Evolutionary conservation across 2,329 filamentous ascomycete species (phyloP).

Genomic region (Trichophyton schoenleinii): DNA sequence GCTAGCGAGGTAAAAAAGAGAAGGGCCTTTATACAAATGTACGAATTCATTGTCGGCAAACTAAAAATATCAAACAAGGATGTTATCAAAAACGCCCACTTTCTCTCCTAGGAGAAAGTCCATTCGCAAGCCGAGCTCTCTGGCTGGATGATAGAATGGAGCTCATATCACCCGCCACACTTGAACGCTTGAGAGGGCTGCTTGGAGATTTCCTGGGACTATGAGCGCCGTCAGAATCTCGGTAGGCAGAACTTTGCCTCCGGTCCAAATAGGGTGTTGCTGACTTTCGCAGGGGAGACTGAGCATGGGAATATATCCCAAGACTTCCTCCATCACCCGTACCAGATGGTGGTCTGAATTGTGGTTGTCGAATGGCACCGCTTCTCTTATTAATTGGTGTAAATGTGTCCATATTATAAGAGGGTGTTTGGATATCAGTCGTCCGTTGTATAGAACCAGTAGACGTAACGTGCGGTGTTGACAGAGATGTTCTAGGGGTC

Average conservation of each 20-base stretch:
- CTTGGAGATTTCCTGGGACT: constrained; percentile 28
- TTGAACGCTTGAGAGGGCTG: constrained; percentile 34
- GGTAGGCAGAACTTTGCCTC: constrained; percentile 32
- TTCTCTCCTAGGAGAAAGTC: constrained; percentile 16
- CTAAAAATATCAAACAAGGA: not conserved
- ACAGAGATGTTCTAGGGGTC: constrained; percentile 29
- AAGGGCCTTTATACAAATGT: not conserved
- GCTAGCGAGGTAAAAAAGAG: not conserved
- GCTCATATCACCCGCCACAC: constrained; percentile 26
- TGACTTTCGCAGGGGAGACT: constrained; percentile 72
- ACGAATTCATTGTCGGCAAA: not conserved
- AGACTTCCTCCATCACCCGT: constrained; percentile 60
- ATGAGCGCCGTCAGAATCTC: constrained; percentile 22
- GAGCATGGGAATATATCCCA: constrained; percentile 66
- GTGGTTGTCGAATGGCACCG: constrained; percentile 42
- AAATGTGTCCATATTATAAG: constrained; percentile 34
- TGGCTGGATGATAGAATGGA: constrained; percentile 4
- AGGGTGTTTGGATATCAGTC: constrained; percentile 28
- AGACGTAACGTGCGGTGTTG: constrained; percentile 14
- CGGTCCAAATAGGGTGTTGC: constrained; percentile 45
- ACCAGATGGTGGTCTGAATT: constrained; percentile 36
- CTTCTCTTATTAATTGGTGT: constrained; percentile 19
- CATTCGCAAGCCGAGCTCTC: not conserved
- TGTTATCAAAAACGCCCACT: constrained; percentile 19
- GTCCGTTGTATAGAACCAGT: constrained; percentile 20